Conservation (phyloP, 2,329 filamentous ascomycete species). For the Xenosphaeropsis pyriputrescens region DNA sequence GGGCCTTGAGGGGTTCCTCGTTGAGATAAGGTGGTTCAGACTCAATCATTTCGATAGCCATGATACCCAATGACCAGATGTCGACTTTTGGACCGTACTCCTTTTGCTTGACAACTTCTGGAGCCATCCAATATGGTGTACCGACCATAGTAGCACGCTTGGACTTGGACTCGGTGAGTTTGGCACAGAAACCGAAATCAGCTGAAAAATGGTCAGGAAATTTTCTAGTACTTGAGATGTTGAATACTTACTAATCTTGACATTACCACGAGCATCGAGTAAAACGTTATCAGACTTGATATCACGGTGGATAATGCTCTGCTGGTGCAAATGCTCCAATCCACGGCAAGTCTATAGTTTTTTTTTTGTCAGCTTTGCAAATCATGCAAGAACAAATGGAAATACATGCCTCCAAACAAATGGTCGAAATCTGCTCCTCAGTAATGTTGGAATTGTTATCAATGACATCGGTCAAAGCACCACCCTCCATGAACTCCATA, state of each 20-base stretch:
- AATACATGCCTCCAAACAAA: constrained; percentile 74
- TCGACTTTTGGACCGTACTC: constrained; percentile 98
- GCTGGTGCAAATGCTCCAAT: constrained; percentile 81
- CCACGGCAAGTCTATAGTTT: constrained; percentile 74
- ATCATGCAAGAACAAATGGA: background rate
- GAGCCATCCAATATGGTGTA: constrained; percentile 99
- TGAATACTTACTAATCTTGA: constrained; percentile 76
- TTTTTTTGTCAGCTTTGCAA: too few relatives aligned
- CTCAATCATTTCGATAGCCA: constrained; percentile 99
- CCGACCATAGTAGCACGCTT: constrained; percentile 99
- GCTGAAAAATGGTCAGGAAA: constrained; percentile 38
- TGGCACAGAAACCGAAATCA: constrained; percentile 98
- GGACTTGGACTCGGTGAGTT: constrained; percentile 89
- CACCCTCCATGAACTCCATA: constrained; percentile 99
- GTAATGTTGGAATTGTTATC: constrained; percentile 92
- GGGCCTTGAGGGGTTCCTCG: constrained; percentile 90
- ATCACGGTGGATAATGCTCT: constrained; percentile 96
- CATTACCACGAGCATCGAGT: constrained; percentile 82
- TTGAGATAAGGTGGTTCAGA: constrained; percentile 96
- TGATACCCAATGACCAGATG: constrained; percentile 97
- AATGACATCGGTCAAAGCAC: constrained; percentile 93
- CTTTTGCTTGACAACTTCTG: constrained; percentile 98
- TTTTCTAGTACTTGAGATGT: background rate
- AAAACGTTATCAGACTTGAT: constrained; percentile 99
- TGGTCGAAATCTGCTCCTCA: constrained; percentile 95